Base-by-base conservation (phyloP, 441 rosid genomes). In the Gossypium laxum region DNA sequence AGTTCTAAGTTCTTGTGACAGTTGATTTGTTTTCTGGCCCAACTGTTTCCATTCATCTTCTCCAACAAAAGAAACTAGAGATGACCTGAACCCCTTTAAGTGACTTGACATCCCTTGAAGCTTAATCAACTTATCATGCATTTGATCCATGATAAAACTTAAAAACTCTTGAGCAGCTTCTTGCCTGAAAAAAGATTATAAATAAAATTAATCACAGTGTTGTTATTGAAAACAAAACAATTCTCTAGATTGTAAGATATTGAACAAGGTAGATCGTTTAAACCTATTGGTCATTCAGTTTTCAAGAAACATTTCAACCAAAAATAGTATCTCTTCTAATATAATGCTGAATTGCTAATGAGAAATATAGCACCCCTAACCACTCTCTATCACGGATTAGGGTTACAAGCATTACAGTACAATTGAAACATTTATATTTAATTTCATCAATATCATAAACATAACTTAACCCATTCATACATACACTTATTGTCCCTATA, bases 21-120 rank as follows among this genome's bases (percentile, higher is more conserved):
- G 97, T 93, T 67, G 97, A 88, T 79, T 85, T 90, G 81, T 94
- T 94, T 80, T 91, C 91, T 70, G 89, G 98, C 64, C 98, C 98
- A 78, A 94, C 97, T 5, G 93, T 94, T 91, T 97, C 98, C 98
- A 94, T 76, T 91, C 98, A 77, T 91, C 96, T 70, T 90, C 97
- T 69, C 90, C 97, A 45, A 69, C 71, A 60, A 88, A 86, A 80
- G 89, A 83, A 73, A 85, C 74, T 67, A 87, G 68, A 5, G 88
- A 81, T 75, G 89, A 79, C 66, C 77, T 86, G 3, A 74, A 72
- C 72, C 78, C 81, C 61, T 80, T 79, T 28, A 52, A 59, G 72
- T 52, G 56, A 47, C 79, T 28, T 66, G 80, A 75, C 52, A 76
- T 79, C 67, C 89, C 93, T 82, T 82, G 87, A 75, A 89, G 82